Conservation (phyloP, 2,329 filamentous ascomycete genomes). For the Aspergillus ochraceoroseus region DNA sequence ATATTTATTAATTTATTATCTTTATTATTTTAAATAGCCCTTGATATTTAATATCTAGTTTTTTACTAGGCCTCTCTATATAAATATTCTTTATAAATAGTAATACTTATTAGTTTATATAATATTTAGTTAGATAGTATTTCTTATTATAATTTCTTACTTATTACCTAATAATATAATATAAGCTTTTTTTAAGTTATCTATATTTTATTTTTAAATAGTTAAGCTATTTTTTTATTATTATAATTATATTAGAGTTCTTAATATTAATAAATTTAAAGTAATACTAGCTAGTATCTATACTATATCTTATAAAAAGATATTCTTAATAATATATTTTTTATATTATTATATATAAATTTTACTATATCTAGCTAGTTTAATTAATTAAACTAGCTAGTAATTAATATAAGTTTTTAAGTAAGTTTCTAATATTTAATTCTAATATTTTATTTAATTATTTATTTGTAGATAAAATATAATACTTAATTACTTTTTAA, state of each 20-base stretch:
- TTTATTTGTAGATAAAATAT: background rate
- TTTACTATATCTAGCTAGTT: too few relatives aligned
- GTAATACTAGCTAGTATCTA: background rate
- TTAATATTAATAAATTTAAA: background rate
- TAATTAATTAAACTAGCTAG: too few relatives aligned
- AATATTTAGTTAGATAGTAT: background rate
- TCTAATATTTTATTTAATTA: background rate
- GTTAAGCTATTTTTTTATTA: background rate
- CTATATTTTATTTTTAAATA: background rate
- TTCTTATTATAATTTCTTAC: background rate
- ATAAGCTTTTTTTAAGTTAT: too few relatives aligned
- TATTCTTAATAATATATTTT: background rate
- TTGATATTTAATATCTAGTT: too few relatives aligned
- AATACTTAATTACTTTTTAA: constrained; percentile 1
- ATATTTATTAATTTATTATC: too few relatives aligned
- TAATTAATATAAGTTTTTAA: too few relatives aligned
- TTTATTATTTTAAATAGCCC: too few relatives aligned
- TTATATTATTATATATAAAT: too few relatives aligned
- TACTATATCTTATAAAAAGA: background rate
- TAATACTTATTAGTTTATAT: background rate
- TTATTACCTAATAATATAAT: background rate
- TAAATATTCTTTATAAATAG: too few relatives aligned
- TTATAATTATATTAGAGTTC: background rate
- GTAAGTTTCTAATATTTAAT: too few relatives aligned
- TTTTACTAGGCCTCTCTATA: too few relatives aligned